Conservation (phyloP, 2,329 filamentous ascomycete species). For the Nothophaeocryptopus gaeumannii region DNA sequence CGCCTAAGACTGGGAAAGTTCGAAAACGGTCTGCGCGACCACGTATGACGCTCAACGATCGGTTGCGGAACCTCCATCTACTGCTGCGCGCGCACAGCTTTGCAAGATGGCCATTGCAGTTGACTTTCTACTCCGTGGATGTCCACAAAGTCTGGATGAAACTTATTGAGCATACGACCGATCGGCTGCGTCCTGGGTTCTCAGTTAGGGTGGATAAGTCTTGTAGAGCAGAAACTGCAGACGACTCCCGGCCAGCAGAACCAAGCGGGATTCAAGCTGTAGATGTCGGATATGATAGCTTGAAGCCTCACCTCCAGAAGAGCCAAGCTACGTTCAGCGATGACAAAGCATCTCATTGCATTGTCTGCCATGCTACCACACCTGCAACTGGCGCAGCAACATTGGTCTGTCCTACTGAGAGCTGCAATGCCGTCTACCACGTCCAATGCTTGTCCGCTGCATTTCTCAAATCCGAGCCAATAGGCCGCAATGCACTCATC, state of each 20-base stretch:
- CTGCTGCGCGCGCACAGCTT: conserved; percentile 79
- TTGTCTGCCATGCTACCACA: conserved; percentile 48
- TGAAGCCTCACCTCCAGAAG: conserved; percentile 54
- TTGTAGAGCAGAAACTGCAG: conserved; percentile 1
- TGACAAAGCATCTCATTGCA: conserved; percentile 42
- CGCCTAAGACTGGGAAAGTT: conserved; percentile 40
- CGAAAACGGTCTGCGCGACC: conserved; percentile 56
- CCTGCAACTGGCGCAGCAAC: conserved; percentile 41
- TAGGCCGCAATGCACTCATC: conserved; percentile 29
- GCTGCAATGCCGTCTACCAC: conserved; percentile 53
- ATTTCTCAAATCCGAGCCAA: conserved; percentile 42
- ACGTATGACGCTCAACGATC: conserved; percentile 60
- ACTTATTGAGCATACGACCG: conserved; percentile 53
- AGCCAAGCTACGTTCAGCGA: conserved; percentile 43
- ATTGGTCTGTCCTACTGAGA: conserved; percentile 51
- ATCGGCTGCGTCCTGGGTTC: conserved; percentile 50
- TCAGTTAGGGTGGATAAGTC: conserved; percentile 38
- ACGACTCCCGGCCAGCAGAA: neutral
- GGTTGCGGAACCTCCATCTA: conserved; percentile 77
- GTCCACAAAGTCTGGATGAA: conserved; percentile 66
- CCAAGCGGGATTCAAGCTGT: conserved; percentile 43
- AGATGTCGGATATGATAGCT: conserved; percentile 52
- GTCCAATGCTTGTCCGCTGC: conserved; percentile 53
- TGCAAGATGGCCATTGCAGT: conserved; percentile 71
- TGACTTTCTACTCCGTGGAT: conserved; percentile 75